Base-by-base conservation (phyloP, 768 basidiomycete species). In the Dacryopinax primogenitus region DNA sequence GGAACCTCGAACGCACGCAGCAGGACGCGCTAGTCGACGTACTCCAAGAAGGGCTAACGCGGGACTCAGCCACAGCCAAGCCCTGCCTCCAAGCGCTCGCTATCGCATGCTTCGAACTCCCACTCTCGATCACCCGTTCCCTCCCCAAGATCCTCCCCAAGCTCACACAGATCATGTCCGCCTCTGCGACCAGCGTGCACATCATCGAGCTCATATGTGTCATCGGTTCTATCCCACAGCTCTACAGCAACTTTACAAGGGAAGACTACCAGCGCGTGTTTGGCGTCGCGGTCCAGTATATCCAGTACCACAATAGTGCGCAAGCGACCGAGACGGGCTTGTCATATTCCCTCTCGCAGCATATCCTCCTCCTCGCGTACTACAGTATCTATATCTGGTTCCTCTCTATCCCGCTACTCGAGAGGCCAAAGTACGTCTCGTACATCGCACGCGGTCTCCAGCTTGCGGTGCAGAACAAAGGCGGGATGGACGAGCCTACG, bases 331-430 rank as follows among this genome's bases (percentile, higher is more conserved):
- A 82, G 62, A 76, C 80, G 33, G 82, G 85, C 26, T 73, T 71
- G 65, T 91, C 89, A 2, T 91, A 88, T 86, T 87, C 92, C 1
- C 78, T 95, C 35, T 87, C 92, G 0, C 92, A 95, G 74, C 91
- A 95, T 71, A 89, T 97, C 13, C 86, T 92, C 30, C 84, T 87
- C 72, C 80, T 94, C 70, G 91, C 91, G 0, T 95, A 91, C 74
- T 89, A 87, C 69, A 85, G 89, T 58, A 88, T 97, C 69, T 97
- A 96, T 71, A 80, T 87, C 39, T 98, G 96, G 96, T 98, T 95
- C 77, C 80, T 96, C 63, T 88, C 91, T 0, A 75, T 98, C 63
- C 87, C 86, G 71, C 80, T 94, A 9, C 81, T 85, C 0, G 88
- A 95, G 70, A 82, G 96, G 15, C 86, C 86, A 0, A 80, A 81